Evolutionary conservation across 805 yeast species (phyloP).

Genomic region (Kodamaea kaohsiungensis): DNA sequence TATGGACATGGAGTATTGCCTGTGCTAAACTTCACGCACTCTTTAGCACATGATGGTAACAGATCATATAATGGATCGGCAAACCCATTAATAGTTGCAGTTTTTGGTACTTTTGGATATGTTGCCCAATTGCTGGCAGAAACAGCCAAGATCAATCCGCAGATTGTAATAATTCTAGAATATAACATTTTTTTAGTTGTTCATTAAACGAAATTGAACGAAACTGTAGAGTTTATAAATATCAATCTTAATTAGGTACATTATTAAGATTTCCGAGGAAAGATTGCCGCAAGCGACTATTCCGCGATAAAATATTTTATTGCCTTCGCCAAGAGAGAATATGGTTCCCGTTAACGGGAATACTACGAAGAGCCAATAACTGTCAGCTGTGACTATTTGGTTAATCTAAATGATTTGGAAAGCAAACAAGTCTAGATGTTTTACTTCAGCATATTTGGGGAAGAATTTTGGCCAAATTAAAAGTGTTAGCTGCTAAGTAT

Average conservation of each 20-base stretch:
- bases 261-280: not conserved
- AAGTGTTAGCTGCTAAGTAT: too few species aligned
- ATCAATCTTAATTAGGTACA: not conserved
- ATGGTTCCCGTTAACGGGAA: not conserved
- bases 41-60: conserved; percentile 44
- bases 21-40: conserved; percentile 38
- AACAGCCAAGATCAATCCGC: not conserved
- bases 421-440: too few species aligned
- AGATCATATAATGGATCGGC: conserved; percentile 43
- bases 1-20: conserved; percentile 52
- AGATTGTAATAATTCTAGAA: not conserved
- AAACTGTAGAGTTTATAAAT: not conserved
- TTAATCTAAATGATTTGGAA: too few species aligned
- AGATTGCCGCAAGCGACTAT: not conserved
- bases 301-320: not conserved
- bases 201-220: not conserved
- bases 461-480: not conserved
- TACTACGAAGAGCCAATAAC: too few species aligned
- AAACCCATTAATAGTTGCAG: conserved; percentile 50
- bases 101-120: conserved; percentile 47
- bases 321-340: not conserved
- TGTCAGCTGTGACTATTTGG: too few species aligned
- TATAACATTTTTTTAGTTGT: not conserved
- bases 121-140: conserved; percentile 23
- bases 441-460: too few species aligned